phyloP scores from a whole-genome alignment of 371 early-diverging fungal species.

The Dichotomocladium elegans region DNA sequence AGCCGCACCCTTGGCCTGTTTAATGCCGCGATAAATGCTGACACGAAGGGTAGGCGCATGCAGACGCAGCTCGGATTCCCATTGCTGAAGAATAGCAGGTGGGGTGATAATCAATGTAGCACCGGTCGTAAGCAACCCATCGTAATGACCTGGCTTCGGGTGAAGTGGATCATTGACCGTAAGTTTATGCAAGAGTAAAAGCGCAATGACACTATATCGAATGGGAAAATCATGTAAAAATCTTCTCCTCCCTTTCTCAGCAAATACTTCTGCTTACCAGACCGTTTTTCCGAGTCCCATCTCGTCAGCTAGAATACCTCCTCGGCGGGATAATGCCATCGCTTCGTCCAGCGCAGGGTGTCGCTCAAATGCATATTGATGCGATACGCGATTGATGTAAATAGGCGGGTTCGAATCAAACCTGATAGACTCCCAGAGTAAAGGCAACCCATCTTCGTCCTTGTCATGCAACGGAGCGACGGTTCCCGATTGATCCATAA shows the following conservation, averaged over 20 bases:
- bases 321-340: slow-evolving; percentile 1
- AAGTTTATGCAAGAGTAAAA: slow-evolving; percentile 31
- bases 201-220: slow-evolving; percentile 43
- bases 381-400: slow-evolving; percentile 12
- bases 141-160: background rate
- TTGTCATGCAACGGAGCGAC: background rate
- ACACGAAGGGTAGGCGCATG: slow-evolving; percentile 44
- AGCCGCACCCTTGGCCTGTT: background rate
- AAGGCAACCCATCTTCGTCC: slow-evolving; percentile 1
- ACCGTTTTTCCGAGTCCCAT: slow-evolving; percentile 77
- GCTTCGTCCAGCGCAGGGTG: slow-evolving; percentile 1
- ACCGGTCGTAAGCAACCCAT: slow-evolving; percentile 13
- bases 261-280: slow-evolving; percentile 8
- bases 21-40: slow-evolving; percentile 26
- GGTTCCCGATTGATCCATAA: background rate
- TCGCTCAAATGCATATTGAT: background rate
- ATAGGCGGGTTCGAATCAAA: slow-evolving; percentile 2
- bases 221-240: background rate
- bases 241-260: background rate
- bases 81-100: slow-evolving; percentile 57
- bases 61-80: slow-evolving; percentile 53
- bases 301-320: slow-evolving; percentile 54
- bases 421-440: slow-evolving; percentile 9
- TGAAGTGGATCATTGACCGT: background rate
- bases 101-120: slow-evolving; percentile 69